phyloP scores from a whole-genome alignment of 2,329 filamentous ascomycete genomes.

The Laburnicola sp. region DNA sequence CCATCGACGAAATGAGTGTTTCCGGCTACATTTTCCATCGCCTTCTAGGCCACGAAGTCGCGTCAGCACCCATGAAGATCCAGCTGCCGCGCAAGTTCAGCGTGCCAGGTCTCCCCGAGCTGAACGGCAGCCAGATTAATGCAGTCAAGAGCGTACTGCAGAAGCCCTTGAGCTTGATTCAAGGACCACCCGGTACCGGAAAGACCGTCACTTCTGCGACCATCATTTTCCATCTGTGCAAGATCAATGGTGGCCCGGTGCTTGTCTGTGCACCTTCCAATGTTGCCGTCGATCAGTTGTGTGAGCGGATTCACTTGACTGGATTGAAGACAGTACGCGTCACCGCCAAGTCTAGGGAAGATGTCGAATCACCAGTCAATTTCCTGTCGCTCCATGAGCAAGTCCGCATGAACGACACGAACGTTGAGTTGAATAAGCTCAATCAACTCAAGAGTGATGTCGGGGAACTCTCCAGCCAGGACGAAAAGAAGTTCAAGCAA shows the following conservation, averaged over 20 bases:
- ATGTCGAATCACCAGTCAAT: constrained; percentile 97
- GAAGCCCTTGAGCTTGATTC: constrained; percentile 91
- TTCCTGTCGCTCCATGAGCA: constrained; percentile 96
- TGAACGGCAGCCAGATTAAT: constrained; percentile 94
- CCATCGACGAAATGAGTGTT: constrained; percentile 95
- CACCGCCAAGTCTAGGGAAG: constrained; percentile 97
- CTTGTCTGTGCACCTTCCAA: constrained; percentile 94
- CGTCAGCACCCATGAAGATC: constrained; percentile 91
- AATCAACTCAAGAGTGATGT: constrained; percentile 90
- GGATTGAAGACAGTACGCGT: constrained; percentile 95
- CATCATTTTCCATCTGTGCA: constrained; percentile 96
- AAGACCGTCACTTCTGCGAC: constrained; percentile 99
- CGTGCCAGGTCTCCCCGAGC: constrained; percentile 87
- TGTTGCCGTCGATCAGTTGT: constrained; percentile 96
- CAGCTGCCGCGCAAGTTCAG: constrained; percentile 96
- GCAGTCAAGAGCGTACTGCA: constrained; percentile 95
- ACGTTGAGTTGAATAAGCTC: constrained; percentile 88
- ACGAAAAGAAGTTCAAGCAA: constrained; percentile 98
- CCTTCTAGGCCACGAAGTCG: constrained; percentile 91
- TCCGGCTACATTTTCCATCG: constrained; percentile 99
- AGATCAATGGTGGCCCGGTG: constrained; percentile 92
- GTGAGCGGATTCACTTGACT: constrained; percentile 92
- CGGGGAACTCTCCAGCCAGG: constrained; percentile 88
- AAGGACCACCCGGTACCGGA: constrained; percentile 93
- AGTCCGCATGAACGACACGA: constrained; percentile 95